Percentiles rank a stretch among this genome's conserved stretches.
Evolutionary conservation across 352 stramenopile species (phyloP).

Genomic region (Pseudoperonospora humuli): DNA sequence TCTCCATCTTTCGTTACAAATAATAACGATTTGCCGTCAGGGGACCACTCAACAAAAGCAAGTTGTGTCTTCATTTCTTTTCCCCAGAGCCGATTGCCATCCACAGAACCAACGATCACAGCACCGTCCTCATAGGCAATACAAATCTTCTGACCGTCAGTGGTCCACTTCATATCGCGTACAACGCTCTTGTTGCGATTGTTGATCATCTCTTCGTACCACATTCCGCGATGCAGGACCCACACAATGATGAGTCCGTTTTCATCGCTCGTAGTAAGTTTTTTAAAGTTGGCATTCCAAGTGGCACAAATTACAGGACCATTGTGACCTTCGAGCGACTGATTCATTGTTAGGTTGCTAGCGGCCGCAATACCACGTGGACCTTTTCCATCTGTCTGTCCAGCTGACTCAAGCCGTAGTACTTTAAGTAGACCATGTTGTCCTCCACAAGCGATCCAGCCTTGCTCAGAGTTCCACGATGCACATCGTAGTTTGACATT

Average conservation of each 20-base stretch:
- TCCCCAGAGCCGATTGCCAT: constrained; percentile 91
- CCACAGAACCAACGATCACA: constrained; percentile 91
- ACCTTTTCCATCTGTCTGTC: constrained; percentile 58
- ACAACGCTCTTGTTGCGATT: constrained; percentile 94
- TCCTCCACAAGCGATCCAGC: constrained; percentile 92
- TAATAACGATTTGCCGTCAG: too few species aligned
- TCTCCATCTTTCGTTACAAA: too few species aligned
- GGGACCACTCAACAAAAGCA: constrained; percentile 92
- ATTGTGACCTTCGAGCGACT: constrained; percentile 91
- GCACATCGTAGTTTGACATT: constrained; percentile 87
- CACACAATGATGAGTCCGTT: constrained; percentile 94
- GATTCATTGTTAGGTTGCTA: constrained; percentile 92
- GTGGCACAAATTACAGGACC: constrained; percentile 85
- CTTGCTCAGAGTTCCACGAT: constrained; percentile 90
- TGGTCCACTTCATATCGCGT: constrained; percentile 92
- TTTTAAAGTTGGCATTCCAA: constrained; percentile 92
- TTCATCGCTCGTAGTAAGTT: constrained; percentile 93
- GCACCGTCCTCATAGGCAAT: constrained; percentile 93
- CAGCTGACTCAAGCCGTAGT: constrained; percentile 79
- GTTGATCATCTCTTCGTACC: constrained; percentile 97
- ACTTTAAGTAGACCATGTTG: constrained; percentile 92
- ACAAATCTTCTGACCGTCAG: constrained; percentile 91
- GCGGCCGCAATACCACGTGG: constrained; percentile 76
- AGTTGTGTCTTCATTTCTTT: constrained; percentile 91
- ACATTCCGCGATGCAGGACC: constrained; percentile 91